Evolutionary conservation across 1,139 yeast species (phyloP), one percentile per base, ranked within the genome.

Genomic region (Wickerhamomyces sp.): DNA sequence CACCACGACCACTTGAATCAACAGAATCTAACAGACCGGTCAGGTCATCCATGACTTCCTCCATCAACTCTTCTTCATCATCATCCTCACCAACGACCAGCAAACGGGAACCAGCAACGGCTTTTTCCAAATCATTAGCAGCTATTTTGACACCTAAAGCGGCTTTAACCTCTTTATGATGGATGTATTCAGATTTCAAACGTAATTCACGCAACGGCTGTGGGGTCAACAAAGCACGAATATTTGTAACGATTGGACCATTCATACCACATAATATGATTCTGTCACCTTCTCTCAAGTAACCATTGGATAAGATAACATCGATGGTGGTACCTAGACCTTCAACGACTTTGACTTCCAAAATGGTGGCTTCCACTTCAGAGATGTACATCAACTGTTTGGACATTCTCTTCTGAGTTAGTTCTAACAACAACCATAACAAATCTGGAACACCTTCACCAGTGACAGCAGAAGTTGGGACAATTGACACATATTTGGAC

Each of bases 371-470:
- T 64, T 88, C 97, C 41, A 91, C 80, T 58, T 81, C 77, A 25
- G 96, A 81, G 51, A 93, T 70, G 70, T 93, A 93, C 93, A 87
- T 91, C 68, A 93, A 81, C 71, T 91, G 96, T 64, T 89, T 89
- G 42, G 96, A 85, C 99, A 93, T 93, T 71, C 98, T 83, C 78
- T 87, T 84, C 67, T 93, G 97, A 17, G 98, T 91, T 55, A 93
- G 75, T 62, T 91, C 97, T 52, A 93, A 75, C 58, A 93, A 72
- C 61, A 93, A 75, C 91, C 96, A 89, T 58, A 93, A 78, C 66
- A 93, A 74, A 76, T 93, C 99, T 31, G 99, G 98, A 51, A 93
- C 93, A 82, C 99, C 99, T 66, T 93, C 99, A 62, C 98, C 99
- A 20, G 97, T 89, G 32, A 89, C 94, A 39, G 99, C 98, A 42